Evolutionary conservation across 108 stramenopile species (phyloP).

Genomic region (Cyclotella sp.): DNA sequence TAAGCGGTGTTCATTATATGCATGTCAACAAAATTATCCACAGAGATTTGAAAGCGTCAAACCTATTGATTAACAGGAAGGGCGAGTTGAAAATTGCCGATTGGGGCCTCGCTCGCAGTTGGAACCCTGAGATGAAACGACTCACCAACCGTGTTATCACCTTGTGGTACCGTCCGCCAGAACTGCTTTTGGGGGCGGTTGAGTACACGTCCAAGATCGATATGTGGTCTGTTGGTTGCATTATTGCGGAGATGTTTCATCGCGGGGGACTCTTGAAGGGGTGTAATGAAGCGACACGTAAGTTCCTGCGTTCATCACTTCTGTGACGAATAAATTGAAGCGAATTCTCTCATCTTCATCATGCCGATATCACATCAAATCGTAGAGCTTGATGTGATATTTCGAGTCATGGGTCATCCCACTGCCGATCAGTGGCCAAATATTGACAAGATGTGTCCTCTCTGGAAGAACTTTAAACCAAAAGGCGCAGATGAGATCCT

Average conservation of each 20-base stretch:
- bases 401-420: conserved; percentile 80
- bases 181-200: conserved; percentile 87
- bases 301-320: neutral
- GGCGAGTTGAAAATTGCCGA: conserved; percentile 96
- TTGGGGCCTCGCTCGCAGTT: conserved; percentile 94
- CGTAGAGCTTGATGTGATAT: conserved; percentile 79
- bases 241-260: conserved; percentile 95
- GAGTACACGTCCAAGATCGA: conserved; percentile 92
- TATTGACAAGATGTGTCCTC: conserved; percentile 67
- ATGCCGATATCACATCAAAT: neutral
- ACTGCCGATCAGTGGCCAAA: conserved; percentile 77
- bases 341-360: neutral
- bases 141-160: conserved; percentile 96
- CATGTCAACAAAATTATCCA: conserved; percentile 95
- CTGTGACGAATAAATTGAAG: neutral
- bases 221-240: conserved; percentile 98
- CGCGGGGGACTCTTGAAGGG: conserved; percentile 80
- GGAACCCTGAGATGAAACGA: conserved; percentile 86
- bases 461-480: conserved; percentile 84
- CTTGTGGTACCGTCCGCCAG: conserved; percentile 97
- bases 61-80: conserved; percentile 87
- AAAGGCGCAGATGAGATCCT: conserved; percentile 47
- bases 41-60: conserved; percentile 94
- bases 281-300: conserved; percentile 64
- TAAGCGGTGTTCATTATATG: conserved; percentile 91